Percentiles rank a stretch among this genome's conserved stretches.
Evolutionary conservation across 179 eudicot species (phyloP).

Genomic region (Nepenthes alata): DNA sequence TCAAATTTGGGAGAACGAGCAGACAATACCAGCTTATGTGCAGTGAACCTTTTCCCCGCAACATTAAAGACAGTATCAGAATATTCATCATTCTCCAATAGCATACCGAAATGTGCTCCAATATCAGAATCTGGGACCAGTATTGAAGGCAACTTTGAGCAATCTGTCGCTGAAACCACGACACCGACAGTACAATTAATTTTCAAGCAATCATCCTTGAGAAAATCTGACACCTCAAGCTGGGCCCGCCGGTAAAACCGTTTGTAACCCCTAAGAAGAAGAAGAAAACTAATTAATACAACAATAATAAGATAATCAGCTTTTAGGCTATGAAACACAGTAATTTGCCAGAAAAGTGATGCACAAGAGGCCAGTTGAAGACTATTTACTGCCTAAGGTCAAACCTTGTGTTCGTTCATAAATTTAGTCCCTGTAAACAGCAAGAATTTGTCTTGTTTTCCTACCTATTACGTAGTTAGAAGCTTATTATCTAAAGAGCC

Average conservation of each 20-base stretch:
- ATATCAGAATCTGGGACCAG: slow-evolving; percentile 76
- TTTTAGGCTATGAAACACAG: no score
- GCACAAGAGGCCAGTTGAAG: no score
- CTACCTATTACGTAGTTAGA: no score
- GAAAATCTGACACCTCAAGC: slow-evolving; percentile 73
- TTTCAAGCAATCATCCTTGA: slow-evolving; percentile 78
- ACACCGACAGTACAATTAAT: slow-evolving; percentile 86
- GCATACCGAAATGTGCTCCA: slow-evolving; percentile 60
- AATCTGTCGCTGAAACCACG: slow-evolving; percentile 62
- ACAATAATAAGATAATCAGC: no score
- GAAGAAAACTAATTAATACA: slow-evolving; percentile 1
- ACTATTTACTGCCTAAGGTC: no score
- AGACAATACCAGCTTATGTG: slow-evolving; percentile 66
- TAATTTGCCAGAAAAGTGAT: no score
- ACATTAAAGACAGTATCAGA: slow-evolving; percentile 62
- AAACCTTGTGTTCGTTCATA: no score
- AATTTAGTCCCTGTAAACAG: no score
- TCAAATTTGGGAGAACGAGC: slow-evolving; percentile 57
- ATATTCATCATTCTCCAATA: slow-evolving; percentile 60
- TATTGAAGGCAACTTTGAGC: slow-evolving; percentile 54
- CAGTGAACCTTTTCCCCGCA: slow-evolving; percentile 50
- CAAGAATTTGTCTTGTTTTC: no score
- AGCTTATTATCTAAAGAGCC: no score
- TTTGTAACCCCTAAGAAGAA: slow-evolving; percentile 59
- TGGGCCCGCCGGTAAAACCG: slow-evolving; percentile 61